Base-by-base conservation (phyloP, 495 filamentous ascomycete genomes). In the Penicillium parvum region DNA sequence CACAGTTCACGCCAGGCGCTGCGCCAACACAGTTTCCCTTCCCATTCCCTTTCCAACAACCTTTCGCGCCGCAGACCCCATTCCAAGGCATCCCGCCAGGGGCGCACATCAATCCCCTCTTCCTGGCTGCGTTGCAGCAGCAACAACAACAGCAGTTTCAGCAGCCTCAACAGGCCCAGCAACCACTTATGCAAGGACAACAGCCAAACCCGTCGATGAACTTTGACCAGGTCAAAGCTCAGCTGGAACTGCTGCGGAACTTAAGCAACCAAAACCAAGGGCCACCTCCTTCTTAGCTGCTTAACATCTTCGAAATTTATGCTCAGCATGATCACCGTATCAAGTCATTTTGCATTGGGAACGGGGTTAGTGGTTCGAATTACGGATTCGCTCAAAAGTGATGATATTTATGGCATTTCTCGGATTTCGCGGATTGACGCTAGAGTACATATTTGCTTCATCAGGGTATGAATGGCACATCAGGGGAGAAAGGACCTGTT, bases 41-140 rank as follows among this genome's bases (percentile, higher is more conserved):
- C 51, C 65, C 61, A 21, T 60, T 65, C 40, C 49, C 55, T 30
- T 64, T 63, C 40, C 63, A 66, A 15, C 69, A 62, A 43, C 50
- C 48, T 8, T 47, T 52, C n/a, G 17, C 35, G 15, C 54, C 52
- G 14, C 55, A 53, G 7, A 61, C 64, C 39, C 54, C 58, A 7
- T 71, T 70, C 46, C 64, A 60, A 27, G 44, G 60, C 20, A 41
- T 64, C 5, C 66, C 70, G 1, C 54, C 65, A n/a, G 79, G 76
- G 22, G 70, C 77, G 1, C 81, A 82, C 38, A 72, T 87, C 48
- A 86, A 83, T 40, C 84, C 84, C 5, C 71, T 78, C 1, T 83
- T 87, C 64, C 71, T 86, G 47, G 68, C 68, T 47, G 59, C 61
- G 18, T 39, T 72, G 40, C 68, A 72, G 38, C 69, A 68, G 36